Evolutionary conservation across 805 yeast genomes (phyloP).

Genomic region (Saturnispora saitoi): DNA sequence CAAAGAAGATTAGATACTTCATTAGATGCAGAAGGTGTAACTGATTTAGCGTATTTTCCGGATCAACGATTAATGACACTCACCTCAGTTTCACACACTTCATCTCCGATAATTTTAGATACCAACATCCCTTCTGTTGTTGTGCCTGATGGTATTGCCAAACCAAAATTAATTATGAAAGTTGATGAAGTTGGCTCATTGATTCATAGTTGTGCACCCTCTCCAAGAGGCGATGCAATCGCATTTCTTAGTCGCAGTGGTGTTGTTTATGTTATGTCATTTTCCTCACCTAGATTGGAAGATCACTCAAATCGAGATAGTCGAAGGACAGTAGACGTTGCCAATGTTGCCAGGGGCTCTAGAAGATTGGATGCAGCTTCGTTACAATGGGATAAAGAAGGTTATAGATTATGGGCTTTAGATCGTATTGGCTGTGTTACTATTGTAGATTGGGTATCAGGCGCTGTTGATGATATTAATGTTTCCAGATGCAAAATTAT

Average conservation of each 20-base stretch:
- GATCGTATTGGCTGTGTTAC: constrained; percentile 77
- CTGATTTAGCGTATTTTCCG: constrained; percentile 68
- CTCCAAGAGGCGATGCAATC: constrained; percentile 81
- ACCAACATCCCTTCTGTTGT: constrained; percentile 43
- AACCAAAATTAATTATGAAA: constrained; percentile 51
- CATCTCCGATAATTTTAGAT: constrained; percentile 61
- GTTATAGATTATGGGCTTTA: constrained; percentile 65
- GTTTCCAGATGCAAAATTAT: constrained; percentile 60
- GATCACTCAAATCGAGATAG: constrained; percentile 48
- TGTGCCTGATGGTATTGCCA: constrained; percentile 38
- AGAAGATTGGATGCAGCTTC: constrained; percentile 73
- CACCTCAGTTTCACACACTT: constrained; percentile 52
- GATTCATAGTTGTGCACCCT: constrained; percentile 64
- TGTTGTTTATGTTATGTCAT: constrained; percentile 48
- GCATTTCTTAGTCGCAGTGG: constrained; percentile 80
- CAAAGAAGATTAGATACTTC: constrained; percentile 54
- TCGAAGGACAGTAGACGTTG: constrained; percentile 56
- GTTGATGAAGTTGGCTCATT: constrained; percentile 75
- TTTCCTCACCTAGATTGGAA: constrained; percentile 47
- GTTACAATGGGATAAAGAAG: constrained; percentile 66
- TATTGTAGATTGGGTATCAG: constrained; percentile 83
- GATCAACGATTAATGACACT: constrained; percentile 46
- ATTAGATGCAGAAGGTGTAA: constrained; percentile 82
- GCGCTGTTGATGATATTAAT: constrained; percentile 60
- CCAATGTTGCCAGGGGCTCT: constrained; percentile 71